phyloP scores from a whole-genome alignment of 441 rosid genomes.

The Euphorbia corollata region DNA sequence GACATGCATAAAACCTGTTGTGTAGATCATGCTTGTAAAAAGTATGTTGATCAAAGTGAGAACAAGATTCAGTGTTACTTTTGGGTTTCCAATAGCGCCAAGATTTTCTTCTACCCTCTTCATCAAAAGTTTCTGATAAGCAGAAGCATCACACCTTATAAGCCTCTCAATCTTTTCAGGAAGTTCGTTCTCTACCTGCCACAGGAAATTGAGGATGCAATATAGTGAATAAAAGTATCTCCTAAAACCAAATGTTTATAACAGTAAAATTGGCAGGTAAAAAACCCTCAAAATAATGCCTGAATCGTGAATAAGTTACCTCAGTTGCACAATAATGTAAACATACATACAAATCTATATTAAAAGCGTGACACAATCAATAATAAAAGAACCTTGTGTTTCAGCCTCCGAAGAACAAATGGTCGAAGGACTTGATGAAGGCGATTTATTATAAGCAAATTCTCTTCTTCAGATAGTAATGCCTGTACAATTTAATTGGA shows the following conservation, averaged over 20 bases:
- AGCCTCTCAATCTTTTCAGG: constrained; percentile 96
- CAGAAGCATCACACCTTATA: constrained; percentile 88
- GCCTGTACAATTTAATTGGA: constrained; percentile 42
- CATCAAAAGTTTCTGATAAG: constrained; percentile 92
- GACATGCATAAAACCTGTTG: background rate
- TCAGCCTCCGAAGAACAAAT: constrained; percentile 84
- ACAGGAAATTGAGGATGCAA: constrained; percentile 21
- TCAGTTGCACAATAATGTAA: no score
- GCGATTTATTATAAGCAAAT: constrained; percentile 83
- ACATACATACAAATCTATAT: no score
- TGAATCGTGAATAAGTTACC: no score
- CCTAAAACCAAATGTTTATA: constrained; percentile 6
- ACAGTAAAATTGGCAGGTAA: background rate
- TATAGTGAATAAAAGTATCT: constrained; percentile 4
- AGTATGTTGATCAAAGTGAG: background rate
- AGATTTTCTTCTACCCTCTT: constrained; percentile 94
- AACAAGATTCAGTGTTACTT: constrained; percentile 40
- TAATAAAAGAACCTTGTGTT: constrained; percentile 68
- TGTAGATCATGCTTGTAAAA: constrained; percentile 6
- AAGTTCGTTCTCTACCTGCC: constrained; percentile 83
- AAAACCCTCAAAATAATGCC: background rate
- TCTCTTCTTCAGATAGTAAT: constrained; percentile 88
- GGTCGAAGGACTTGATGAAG: constrained; percentile 97
- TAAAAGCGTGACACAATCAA: background rate
- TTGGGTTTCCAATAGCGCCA: constrained; percentile 73